Base-by-base conservation (phyloP, 225 moss, liverwort and hornwort species). In the Rhytidiadelphus loreus region DNA sequence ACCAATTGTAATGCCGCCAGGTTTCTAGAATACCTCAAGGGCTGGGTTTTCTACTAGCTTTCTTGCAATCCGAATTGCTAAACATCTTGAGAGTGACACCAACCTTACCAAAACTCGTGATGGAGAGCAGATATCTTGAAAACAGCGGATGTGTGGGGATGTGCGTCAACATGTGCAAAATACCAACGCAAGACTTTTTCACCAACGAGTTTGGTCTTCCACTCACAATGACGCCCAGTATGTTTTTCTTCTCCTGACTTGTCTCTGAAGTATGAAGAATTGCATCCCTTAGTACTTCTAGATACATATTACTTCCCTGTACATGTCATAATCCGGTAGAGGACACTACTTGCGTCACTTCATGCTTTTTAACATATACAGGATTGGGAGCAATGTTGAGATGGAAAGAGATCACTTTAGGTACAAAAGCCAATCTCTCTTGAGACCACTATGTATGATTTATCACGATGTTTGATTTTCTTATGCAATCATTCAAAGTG, bases 131-230 rank as follows among this genome's bases (percentile, higher is more conserved):
- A 52, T 98, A 99, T 75, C 91, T 99, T 88, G 98, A 99, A 88
- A 90, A 88, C 57, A 99, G 98, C 82, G 98, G 98, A 48, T 99
- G 98, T 88, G 98, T 99, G 66, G 98, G 98, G 80, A 99, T 99
- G 98, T 99, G 98, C 77, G 96, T 96, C 61, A 99, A 99, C 89
- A 99, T 99, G 98, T 99, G 98, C 95, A 99, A 99, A 92, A 92
- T 99, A 50, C 98, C 98, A 4, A 99, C 98, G 15, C 98, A 99
- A 83, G 97, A 97, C 39, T 99, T 99, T 64, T 99, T 99, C 84
- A 99, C 98, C 9, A 94, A 99, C 59, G 98, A 99, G 77, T 99
- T 99, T 58, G 98, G 98, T 44, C 95, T 99, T 84, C 98, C 98
- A 8, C 91, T 99, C 70, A 95, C 96, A 35, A 97, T 99, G 98